Percentiles rank a stretch among this genome's conserved stretches.
phyloP scores from a whole-genome alignment of 495 filamentous ascomycete genomes.

The Penicillium coprophilum region DNA sequence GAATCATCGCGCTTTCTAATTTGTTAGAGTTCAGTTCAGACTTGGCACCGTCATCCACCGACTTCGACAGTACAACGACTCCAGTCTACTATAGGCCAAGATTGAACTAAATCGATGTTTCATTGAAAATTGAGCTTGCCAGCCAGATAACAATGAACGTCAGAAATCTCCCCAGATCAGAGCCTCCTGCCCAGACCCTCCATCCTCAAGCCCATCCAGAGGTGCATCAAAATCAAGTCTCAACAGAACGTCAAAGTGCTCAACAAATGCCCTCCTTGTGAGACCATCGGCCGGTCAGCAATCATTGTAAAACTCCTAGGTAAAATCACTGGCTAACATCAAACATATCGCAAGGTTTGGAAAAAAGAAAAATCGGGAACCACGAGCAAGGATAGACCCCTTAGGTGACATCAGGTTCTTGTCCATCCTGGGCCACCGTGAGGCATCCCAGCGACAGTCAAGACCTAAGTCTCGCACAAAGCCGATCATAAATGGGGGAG shows the following conservation, averaged over 20 bases:
- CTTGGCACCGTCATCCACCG: background rate
- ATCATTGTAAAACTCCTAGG: constrained; percentile 1
- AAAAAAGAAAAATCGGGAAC: background rate
- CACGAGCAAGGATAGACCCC: background rate
- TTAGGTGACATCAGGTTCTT: background rate
- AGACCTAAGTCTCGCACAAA: background rate
- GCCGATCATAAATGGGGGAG: background rate
- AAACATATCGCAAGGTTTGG: background rate
- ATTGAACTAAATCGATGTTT: background rate
- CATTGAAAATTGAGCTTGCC: constrained; percentile 1
- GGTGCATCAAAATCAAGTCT: background rate
- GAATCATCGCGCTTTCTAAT: background rate
- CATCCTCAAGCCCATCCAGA: background rate
- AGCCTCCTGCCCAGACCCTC: constrained; percentile 10
- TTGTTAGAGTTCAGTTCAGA: background rate
- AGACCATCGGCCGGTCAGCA: constrained; percentile 1
- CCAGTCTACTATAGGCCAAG: background rate
- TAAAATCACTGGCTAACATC: background rate
- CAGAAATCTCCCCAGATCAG: background rate
- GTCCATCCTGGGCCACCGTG: background rate
- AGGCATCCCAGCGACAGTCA: constrained; percentile 6
- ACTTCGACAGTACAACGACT: background rate
- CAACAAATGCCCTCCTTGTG: background rate
- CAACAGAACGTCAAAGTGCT: background rate
- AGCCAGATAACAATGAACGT: background rate